Conservation (phyloP, 371 early-diverging fungal genomes). For the Mortierella sp. region DNA sequence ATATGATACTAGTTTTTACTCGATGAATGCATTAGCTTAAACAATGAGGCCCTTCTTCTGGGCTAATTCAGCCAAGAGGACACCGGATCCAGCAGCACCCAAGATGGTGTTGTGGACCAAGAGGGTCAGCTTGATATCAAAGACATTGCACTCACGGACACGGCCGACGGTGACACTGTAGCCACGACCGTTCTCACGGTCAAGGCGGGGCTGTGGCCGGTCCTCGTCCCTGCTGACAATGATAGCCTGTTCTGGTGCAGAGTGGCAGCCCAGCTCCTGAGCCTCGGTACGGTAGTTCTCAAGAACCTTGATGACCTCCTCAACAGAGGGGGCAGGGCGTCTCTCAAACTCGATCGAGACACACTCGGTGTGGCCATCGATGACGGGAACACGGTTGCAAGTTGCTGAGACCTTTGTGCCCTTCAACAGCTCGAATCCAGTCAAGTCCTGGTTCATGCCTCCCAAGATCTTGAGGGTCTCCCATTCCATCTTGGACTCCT, state of each 20-base stretch:
- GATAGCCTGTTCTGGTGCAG: constrained; percentile 88
- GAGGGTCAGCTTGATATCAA: constrained; percentile 91
- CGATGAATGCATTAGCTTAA: not conserved
- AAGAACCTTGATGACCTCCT: constrained; percentile 78
- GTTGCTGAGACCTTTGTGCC: constrained; percentile 88
- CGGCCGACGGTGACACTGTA: constrained; percentile 94
- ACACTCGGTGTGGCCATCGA: constrained; percentile 95
- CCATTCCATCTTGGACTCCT: constrained; percentile 97
- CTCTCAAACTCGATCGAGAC: constrained; percentile 89
- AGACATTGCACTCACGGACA: constrained; percentile 84
- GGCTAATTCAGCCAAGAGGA: constrained; percentile 96
- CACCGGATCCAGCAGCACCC: constrained; percentile 96
- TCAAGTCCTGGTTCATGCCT: constrained; percentile 63
- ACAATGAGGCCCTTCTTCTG: constrained; percentile 77
- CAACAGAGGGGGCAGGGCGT: constrained; percentile 75
- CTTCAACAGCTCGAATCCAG: constrained; percentile 61
- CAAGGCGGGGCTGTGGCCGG: constrained; percentile 96
- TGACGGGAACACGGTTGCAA: constrained; percentile 96
- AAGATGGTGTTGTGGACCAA: constrained; percentile 96
- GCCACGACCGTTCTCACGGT: constrained; percentile 87
- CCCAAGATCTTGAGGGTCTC: constrained; percentile 96
- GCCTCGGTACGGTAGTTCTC: constrained; percentile 83
- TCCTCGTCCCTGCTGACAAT: constrained; percentile 79
- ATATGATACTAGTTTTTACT: not conserved
- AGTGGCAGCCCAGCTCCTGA: constrained; percentile 78